phyloP scores from a whole-genome alignment of 495 filamentous ascomycete genomes.

The Xylaria palmicola region DNA sequence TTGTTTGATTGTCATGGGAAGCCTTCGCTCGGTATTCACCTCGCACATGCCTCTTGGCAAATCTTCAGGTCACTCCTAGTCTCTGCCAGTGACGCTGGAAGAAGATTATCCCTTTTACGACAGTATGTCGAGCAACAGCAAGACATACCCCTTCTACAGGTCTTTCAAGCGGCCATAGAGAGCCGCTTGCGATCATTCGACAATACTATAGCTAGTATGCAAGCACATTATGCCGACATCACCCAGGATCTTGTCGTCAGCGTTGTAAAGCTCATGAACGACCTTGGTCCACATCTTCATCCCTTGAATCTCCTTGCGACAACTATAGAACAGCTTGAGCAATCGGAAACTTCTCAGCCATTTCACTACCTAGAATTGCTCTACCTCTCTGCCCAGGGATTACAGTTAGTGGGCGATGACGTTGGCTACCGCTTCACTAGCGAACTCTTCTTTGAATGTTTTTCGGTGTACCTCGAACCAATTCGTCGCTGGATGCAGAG shows the following conservation, averaged over 20 bases:
- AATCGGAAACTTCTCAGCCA: slow-evolving; percentile 39
- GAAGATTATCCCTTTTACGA: slow-evolving; percentile 39
- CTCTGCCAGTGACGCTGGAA: slow-evolving; percentile 40
- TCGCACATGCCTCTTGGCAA: slow-evolving; percentile 40
- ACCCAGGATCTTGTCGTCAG: slow-evolving; percentile 49
- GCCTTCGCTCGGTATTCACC: slow-evolving; percentile 34
- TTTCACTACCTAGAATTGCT: slow-evolving; percentile 71
- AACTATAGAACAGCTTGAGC: slow-evolving; percentile 43
- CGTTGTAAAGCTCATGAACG: slow-evolving; percentile 61
- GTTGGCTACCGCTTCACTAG: slow-evolving; percentile 59
- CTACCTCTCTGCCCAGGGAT: slow-evolving; percentile 63
- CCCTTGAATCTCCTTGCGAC: slow-evolving; percentile 56
- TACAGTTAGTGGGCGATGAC: slow-evolving; percentile 67
- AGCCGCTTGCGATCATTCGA: slow-evolving; percentile 47
- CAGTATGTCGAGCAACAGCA: slow-evolving; percentile 31
- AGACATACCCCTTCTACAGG: slow-evolving; percentile 48
- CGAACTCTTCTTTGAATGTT: slow-evolving; percentile 75
- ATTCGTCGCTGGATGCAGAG: slow-evolving; percentile 83
- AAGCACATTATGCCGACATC: slow-evolving; percentile 44
- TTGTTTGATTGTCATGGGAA: slow-evolving; percentile 55
- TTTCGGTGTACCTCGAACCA: slow-evolving; percentile 77
- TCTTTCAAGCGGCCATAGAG: slow-evolving; percentile 45
- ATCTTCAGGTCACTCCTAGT: slow-evolving; percentile 40
- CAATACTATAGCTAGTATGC: slow-evolving; percentile 40
- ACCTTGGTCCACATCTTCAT: slow-evolving; percentile 52